Conservation (phyloP, 2,329 filamentous ascomycete genomes). For the Penicillium griseofulvum region DNA sequence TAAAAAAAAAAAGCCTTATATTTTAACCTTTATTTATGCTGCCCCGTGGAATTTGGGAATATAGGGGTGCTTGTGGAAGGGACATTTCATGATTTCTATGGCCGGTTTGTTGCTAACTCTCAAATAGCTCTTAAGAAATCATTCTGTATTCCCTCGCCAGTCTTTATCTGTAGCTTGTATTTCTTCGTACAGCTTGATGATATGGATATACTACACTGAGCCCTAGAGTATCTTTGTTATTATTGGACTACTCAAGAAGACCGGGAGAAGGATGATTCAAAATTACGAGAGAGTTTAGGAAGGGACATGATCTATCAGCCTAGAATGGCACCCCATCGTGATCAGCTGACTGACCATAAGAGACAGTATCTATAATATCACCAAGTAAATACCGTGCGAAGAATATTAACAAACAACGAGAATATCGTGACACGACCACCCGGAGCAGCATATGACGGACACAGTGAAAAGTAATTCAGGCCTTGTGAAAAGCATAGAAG, state of each 20-base stretch:
- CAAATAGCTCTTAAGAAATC: neutral
- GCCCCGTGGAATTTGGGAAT: neutral
- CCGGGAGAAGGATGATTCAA: neutral
- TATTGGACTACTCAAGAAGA: neutral
- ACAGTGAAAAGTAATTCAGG: neutral
- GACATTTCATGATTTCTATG: neutral
- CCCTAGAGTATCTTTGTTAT: neutral
- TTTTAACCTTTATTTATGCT: no score
- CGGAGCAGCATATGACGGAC: neutral
- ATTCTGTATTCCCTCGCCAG: no score
- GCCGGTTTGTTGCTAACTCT: neutral
- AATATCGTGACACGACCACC: neutral
- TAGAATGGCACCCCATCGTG: neutral
- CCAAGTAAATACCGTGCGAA: neutral
- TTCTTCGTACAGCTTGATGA: no score
- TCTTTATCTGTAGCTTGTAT: no score
- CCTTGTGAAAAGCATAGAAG: neutral
- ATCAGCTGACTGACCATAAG: neutral
- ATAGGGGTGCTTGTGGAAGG: neutral
- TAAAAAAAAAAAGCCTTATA: no score
- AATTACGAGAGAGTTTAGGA: neutral
- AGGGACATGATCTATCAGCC: neutral
- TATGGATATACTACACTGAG: no score
- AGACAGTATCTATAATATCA: neutral
- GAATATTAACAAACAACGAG: neutral